Conservation (phyloP, 495 filamentous ascomycete species). For the Neurospora sp. region DNA sequence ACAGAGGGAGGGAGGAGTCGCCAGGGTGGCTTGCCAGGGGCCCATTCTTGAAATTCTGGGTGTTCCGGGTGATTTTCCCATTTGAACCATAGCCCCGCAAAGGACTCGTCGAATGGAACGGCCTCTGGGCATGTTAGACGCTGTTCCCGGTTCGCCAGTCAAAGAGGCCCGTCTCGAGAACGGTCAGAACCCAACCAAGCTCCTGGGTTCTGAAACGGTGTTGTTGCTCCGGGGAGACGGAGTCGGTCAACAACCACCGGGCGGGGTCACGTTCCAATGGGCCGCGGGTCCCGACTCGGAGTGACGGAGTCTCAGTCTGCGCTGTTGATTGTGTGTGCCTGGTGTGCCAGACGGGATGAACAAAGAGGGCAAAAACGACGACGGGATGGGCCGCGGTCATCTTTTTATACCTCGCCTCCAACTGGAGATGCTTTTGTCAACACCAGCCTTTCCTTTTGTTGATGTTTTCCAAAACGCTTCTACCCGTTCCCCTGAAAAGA, state of each 20-base stretch:
- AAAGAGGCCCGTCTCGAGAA: neutral
- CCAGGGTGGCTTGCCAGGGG: neutral
- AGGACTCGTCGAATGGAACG: slow-evolving; percentile 14
- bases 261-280: neutral
- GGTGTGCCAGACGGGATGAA: neutral
- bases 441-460: neutral
- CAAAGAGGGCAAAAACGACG: neutral
- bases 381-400: neutral
- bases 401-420: neutral
- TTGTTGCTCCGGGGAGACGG: neutral
- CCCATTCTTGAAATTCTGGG: slow-evolving; percentile 11
- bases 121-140: neutral
- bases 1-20: neutral
- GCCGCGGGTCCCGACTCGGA: neutral
- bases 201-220: neutral
- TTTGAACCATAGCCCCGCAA: slow-evolving; percentile 18
- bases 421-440: neutral
- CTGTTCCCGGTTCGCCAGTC: neutral
- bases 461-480: neutral
- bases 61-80: slow-evolving; percentile 19
- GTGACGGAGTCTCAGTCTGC: neutral
- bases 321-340: neutral
- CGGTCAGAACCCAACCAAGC: neutral
- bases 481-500: neutral
- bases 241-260: neutral